Conservation (phyloP, 1,139 yeast genomes). For the Williopsis jadinii region DNA sequence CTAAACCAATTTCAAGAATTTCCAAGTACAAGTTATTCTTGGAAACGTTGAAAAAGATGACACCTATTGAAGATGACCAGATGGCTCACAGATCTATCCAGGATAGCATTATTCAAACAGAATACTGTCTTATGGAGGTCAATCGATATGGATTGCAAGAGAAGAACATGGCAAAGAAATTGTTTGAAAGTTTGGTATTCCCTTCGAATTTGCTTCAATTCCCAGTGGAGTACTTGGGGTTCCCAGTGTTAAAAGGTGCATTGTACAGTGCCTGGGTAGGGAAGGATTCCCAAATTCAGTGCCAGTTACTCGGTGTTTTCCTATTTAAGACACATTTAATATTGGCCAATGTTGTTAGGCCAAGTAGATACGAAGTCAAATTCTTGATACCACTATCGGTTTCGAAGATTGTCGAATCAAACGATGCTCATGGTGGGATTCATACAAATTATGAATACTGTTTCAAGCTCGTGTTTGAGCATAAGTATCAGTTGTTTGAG, state of each 20-base stretch:
- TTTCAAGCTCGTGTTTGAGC: conserved; percentile 42
- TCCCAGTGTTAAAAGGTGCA: conserved; percentile 34
- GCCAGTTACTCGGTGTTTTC: conserved; percentile 32
- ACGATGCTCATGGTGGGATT: conserved; percentile 32
- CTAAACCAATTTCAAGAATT: conserved; percentile 46
- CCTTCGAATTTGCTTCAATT: conserved; percentile 12
- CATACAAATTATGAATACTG: conserved; percentile 26
- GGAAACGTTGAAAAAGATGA: conserved; percentile 31
- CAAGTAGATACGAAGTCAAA: conserved; percentile 27
- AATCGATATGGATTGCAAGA: conserved; percentile 21
- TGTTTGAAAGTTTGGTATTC: conserved; percentile 16
- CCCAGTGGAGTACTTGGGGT: conserved; percentile 36
- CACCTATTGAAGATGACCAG: conserved; percentile 19
- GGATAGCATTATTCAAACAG: conserved; percentile 19
- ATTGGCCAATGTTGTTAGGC: conserved; percentile 23
- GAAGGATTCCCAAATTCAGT: conserved; percentile 19
- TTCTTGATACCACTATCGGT: conserved; percentile 44
- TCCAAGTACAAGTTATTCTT: conserved; percentile 44
- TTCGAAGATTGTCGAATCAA: conserved; percentile 26
- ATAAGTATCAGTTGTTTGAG: conserved; percentile 36
- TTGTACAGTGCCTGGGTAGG: conserved; percentile 33
- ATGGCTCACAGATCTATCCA: conserved; percentile 16
- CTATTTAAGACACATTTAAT: conserved; percentile 47
- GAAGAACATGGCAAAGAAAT: conserved; percentile 9
- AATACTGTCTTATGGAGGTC: conserved; percentile 17